A percentile compares a stretch with the other conserved stretches of the same genome.
Conservation (phyloP, 257 asterid genomes). For the Solanum infundibuliforme region DNA sequence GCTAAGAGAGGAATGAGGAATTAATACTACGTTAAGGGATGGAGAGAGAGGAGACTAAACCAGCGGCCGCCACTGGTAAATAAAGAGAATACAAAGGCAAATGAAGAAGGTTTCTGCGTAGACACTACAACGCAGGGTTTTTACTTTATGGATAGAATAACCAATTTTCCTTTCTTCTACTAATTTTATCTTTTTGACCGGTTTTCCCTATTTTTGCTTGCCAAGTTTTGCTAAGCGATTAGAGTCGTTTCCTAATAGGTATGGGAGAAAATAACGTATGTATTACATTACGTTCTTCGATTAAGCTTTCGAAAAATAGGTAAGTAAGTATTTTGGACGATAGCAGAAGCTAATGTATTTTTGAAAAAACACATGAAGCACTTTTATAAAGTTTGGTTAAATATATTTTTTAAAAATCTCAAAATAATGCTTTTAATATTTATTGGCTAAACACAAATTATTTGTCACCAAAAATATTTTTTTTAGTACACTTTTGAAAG, state of each 20-base stretch:
- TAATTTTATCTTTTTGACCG: neutral
- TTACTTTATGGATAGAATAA: neutral
- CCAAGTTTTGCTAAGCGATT: neutral
- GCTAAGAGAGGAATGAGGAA: neutral
- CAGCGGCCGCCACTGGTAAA: neutral
- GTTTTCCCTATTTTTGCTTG: neutral
- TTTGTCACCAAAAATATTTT: no score
- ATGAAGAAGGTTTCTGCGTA: neutral
- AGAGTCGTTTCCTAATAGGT: neutral
- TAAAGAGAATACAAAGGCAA: neutral
- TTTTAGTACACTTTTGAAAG: neutral
- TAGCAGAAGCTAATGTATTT: neutral
- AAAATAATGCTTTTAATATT: no score
- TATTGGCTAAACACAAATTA: neutral
- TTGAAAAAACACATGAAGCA: neutral
- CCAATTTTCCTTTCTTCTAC: neutral
- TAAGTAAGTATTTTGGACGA: no score
- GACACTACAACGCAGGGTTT: neutral
- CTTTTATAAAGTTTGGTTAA: neutral
- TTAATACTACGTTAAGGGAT: neutral
- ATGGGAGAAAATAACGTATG: fast-evolving
- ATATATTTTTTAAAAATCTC: neutral
- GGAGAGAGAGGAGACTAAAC: neutral
- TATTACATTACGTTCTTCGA: fast-evolving
- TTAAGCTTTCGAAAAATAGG: neutral